phyloP scores from a whole-genome alignment of 352 stramenopile species.

The Phytopythium mirpurense region DNA sequence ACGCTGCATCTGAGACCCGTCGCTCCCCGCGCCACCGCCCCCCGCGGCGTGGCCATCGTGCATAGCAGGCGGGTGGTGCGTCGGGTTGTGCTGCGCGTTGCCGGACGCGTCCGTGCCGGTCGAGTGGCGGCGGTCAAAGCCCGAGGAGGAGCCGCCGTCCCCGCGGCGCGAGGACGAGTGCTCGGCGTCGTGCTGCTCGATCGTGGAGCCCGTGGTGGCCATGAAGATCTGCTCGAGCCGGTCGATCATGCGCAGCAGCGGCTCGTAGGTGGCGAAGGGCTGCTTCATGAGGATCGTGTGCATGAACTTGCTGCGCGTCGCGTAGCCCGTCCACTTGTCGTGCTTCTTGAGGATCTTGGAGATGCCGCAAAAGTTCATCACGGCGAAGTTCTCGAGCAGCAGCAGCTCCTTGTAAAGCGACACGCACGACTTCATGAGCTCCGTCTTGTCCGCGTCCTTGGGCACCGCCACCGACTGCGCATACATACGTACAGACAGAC shows the following conservation, averaged over 20 bases:
- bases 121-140: slow-evolving; percentile 10
- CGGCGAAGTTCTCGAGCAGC: slow-evolving; percentile 84
- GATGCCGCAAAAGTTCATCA: slow-evolving; percentile 89
- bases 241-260: slow-evolving; percentile 83
- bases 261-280: slow-evolving; percentile 81
- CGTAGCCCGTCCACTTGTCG: slow-evolving; percentile 90
- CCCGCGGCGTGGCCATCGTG: slow-evolving; percentile 9
- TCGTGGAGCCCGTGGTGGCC: slow-evolving; percentile 79
- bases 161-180: slow-evolving; percentile 39
- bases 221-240: slow-evolving; percentile 87
- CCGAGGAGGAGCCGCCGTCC: slow-evolving; percentile 22
- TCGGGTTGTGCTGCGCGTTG: slow-evolving; percentile 21
- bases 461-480: slow-evolving; percentile 31
- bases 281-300: slow-evolving; percentile 88
- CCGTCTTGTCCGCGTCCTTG: slow-evolving; percentile 60
- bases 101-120: slow-evolving; percentile 12
- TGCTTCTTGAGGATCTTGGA: slow-evolving; percentile 91
- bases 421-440: slow-evolving; percentile 79
- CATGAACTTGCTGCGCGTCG: slow-evolving; percentile 89
- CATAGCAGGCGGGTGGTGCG: slow-evolving; percentile 18
- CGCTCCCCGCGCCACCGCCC: slow-evolving; percentile 16
- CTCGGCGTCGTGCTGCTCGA: slow-evolving; percentile 76
- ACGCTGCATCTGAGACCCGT: neutral
- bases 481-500: neutral
- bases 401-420: slow-evolving; percentile 84